phyloP scores from a whole-genome alignment of 345 rosid genomes.

The Linum lewisii region DNA sequence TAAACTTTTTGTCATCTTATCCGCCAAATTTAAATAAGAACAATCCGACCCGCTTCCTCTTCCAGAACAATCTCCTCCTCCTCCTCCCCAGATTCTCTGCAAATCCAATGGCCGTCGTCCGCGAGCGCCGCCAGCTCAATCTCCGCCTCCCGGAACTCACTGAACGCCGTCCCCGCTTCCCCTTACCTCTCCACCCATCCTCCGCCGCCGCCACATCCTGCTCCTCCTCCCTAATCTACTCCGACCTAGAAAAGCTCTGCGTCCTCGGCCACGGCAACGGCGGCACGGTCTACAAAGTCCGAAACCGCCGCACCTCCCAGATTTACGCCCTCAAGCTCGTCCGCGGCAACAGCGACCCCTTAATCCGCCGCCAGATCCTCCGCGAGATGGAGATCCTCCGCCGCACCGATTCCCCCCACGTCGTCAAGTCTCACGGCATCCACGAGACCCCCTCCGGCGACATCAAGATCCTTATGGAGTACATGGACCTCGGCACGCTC shows the following conservation, averaged over 20 bases:
- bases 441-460: conserved; percentile 62
- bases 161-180: conserved; percentile 42
- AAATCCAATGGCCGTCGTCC: conserved; percentile 46
- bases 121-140: conserved; percentile 74
- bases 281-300: conserved; percentile 67
- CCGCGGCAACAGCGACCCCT: conserved; percentile 45
- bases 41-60: not conserved
- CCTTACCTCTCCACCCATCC: conserved; percentile 50
- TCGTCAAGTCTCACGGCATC: conserved; percentile 51
- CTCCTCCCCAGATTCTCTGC: not conserved
- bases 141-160: conserved; percentile 60
- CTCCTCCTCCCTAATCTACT: conserved; percentile 11
- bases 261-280: conserved; percentile 87
- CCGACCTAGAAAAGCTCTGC: conserved; percentile 54
- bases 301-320: conserved; percentile 45
- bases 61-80: not conserved
- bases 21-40: not conserved
- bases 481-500: conserved; percentile 69
- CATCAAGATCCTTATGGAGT: conserved; percentile 59
- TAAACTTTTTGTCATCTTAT: not conserved
- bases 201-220: conserved; percentile 12
- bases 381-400: conserved; percentile 82
- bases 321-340: conserved; percentile 62
- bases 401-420: conserved; percentile 54
- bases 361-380: conserved; percentile 46